These are phyloP conservation scores for Passalora sequoiae DNA, from an alignment of 2,329 filamentous ascomycete species.

Conservation along the genomic window DNA sequence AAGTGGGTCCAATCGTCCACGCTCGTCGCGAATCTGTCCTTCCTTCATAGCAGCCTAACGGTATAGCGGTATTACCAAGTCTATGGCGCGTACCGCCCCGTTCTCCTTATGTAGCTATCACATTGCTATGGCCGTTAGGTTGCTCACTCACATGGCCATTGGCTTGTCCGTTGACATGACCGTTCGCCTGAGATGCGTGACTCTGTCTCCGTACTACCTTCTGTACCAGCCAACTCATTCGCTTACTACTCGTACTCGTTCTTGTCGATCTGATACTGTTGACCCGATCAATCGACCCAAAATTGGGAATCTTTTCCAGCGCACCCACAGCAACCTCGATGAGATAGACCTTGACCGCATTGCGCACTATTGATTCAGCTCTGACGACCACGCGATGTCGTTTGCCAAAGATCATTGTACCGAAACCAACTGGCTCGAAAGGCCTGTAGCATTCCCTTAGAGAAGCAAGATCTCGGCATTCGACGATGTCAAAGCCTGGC, in stretches of 20 bases:
- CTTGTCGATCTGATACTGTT: conserved; percentile 3
- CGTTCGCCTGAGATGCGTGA: neutral
- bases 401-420: conserved; percentile 9
- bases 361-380: conserved; percentile 3
- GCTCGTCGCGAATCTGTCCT: no score
- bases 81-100: no score
- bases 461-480: conserved; percentile 1
- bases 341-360: conserved; percentile 3
- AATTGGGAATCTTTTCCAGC: conserved; percentile 2
- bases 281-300: neutral
- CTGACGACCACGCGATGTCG: conserved; percentile 6
- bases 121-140: no score
- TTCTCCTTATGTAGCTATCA: no score
- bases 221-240: conserved; percentile 11
- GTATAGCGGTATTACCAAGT: no score
- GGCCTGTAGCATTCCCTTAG: conserved; percentile 4
- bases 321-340: conserved; percentile 5
- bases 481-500: conserved; percentile 11
- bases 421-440: conserved; percentile 9
- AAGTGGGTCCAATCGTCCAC: no score
- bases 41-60: no score
- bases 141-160: neutral
- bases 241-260: neutral
- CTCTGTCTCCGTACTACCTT: conserved; percentile 8
- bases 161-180: neutral